Base-by-base conservation (phyloP, 2,329 filamentous ascomycete genomes). In the Sarocladiaceae sp. region DNA sequence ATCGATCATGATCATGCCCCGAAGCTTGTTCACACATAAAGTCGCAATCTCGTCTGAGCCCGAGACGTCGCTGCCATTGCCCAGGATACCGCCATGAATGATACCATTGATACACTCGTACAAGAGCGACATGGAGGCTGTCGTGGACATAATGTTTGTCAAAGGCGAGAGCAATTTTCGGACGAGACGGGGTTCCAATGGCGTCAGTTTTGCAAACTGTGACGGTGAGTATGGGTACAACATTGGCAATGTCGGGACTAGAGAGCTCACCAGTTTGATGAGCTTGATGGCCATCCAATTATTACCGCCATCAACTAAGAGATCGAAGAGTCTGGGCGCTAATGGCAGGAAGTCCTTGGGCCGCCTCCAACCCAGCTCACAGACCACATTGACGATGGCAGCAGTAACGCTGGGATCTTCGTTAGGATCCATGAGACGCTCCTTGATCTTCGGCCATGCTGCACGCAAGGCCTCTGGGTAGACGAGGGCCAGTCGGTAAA, bases 211-310 rank as follows among this genome's bases (percentile, higher is more conserved):
- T 33, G 93, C 91, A 73, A 98, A 98, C 85, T 94, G 57, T 1
- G 15, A 3, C 7, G 23, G n/a, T 53, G 20, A 55, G 48, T 15
- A 15, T 6, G 18, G 12, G 21, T 9, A 23, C 24, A 45, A 26
- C 68, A 78, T 53, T 63, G 11, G 6, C 32, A 33, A 13, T 13
- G 7, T 4, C 18, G 4, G 10, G 23, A 12, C n/a, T 18, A 3
- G n/a, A 13, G 19, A 20, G 16, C 40, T 43, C 27, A 91, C 88
- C 50, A 98, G 76, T 67, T 98, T 98, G 62, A 98, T 97, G 50
- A 98, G 80, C 63, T 98, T 98, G 61, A 98, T 98, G 47, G 90
- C 90, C 91, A 98, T 97, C 93, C 93, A 98, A 64, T 98, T 98
- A 65, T 98, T 97, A 29, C 85, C 85, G 45, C 89, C 84, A 48